phyloP scores from a whole-genome alignment of 2,329 filamentous ascomycete genomes.

The Paradendryphiella salina region DNA sequence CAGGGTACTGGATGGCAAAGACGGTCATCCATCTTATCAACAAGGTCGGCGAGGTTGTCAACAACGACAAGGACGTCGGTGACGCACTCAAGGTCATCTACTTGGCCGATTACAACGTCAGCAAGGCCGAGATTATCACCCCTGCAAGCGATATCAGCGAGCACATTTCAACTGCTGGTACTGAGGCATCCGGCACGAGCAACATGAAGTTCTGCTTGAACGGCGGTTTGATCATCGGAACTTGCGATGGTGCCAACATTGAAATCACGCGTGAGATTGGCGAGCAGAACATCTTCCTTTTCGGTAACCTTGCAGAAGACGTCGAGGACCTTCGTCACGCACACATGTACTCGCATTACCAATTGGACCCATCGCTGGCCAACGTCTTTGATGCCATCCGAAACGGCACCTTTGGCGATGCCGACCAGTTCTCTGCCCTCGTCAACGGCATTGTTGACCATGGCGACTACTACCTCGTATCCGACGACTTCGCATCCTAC shows the following conservation, averaged over 20 bases:
- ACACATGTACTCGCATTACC: slow-evolving; percentile 81
- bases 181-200: slow-evolving; percentile 83
- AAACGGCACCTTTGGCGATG: slow-evolving; percentile 77
- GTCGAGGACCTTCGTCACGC: slow-evolving; percentile 92
- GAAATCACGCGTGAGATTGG: slow-evolving; percentile 97
- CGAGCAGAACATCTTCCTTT: slow-evolving; percentile 97
- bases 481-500: slow-evolving; percentile 96
- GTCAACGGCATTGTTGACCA: slow-evolving; percentile 86
- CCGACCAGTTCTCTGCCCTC: slow-evolving; percentile 77
- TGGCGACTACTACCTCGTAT: slow-evolving; percentile 96
- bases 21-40: slow-evolving; percentile 97
- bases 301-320: slow-evolving; percentile 92
- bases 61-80: slow-evolving; percentile 88
- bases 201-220: slow-evolving; percentile 99
- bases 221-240: slow-evolving; percentile 95
- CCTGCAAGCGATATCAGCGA: slow-evolving; percentile 96
- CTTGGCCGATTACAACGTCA: slow-evolving; percentile 97
- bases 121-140: slow-evolving; percentile 95
- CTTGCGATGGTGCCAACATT: slow-evolving; percentile 96
- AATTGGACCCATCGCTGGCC: slow-evolving; percentile 73
- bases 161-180: slow-evolving; percentile 97
- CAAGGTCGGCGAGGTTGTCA: slow-evolving; percentile 84
- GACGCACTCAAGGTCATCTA: slow-evolving; percentile 97
- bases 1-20: slow-evolving; percentile 99
- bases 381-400: slow-evolving; percentile 85